Evolutionary conservation across 73 alveolate genomes (phyloP).

Genomic region (Paramecium bursaria): DNA sequence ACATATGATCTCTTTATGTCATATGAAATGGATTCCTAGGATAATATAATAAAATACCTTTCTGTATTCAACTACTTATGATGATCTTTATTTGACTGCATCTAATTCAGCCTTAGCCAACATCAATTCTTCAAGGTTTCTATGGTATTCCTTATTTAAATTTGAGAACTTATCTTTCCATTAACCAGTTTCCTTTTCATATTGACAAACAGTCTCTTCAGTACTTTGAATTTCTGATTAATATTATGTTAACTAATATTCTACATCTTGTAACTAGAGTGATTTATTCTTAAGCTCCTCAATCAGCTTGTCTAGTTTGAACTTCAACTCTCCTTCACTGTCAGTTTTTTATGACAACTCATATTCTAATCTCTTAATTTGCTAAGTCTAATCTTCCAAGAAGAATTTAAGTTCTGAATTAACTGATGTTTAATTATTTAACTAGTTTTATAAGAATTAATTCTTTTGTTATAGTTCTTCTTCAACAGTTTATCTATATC

Average conservation of each 20-base stretch:
- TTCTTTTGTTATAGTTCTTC: slow-evolving; percentile 24
- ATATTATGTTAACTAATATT: neutral
- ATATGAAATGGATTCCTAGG: too few species aligned
- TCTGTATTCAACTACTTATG: too few species aligned
- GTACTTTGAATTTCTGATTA: neutral
- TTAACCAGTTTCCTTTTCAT: slow-evolving; percentile 41
- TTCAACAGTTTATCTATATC: neutral
- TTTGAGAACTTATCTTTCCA: slow-evolving; percentile 30
- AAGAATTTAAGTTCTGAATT: neutral
- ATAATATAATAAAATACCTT: too few species aligned
- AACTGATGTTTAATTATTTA: neutral
- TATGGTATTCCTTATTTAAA: slow-evolving; percentile 41
- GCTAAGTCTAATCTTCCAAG: neutral
- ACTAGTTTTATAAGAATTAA: neutral
- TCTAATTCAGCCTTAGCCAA: slow-evolving; percentile 50
- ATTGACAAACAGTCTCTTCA: slow-evolving; percentile 24
- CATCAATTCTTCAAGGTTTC: slow-evolving; percentile 44
- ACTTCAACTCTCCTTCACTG: slow-evolving; percentile 13
- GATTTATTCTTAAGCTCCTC: slow-evolving; percentile 35
- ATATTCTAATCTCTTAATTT: slow-evolving; percentile 4
- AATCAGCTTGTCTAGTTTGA: slow-evolving; percentile 29
- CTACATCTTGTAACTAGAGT: neutral
- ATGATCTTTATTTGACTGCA: slow-evolving; percentile 44
- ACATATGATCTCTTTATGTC: too few species aligned
- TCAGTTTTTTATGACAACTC: neutral